Percentiles rank a stretch among this genome's conserved stretches.
phyloP scores from a whole-genome alignment of 192 early-diverging fungal genomes.

The Bifiguratus adelaidae region DNA sequence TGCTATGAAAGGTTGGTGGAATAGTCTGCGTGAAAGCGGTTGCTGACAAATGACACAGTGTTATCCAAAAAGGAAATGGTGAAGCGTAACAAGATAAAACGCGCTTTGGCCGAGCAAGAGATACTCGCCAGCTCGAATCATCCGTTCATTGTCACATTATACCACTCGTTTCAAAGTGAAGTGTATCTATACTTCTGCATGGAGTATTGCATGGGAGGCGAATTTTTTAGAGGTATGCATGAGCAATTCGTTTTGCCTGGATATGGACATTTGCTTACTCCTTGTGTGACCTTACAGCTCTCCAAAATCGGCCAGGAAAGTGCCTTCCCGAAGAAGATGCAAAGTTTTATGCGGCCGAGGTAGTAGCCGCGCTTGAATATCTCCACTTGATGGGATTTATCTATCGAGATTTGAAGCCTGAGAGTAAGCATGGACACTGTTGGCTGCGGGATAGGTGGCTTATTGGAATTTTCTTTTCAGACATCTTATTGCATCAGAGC shows the following conservation, averaged over 20 bases:
- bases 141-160: constrained; percentile 81
- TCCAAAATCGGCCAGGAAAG: constrained; percentile 84
- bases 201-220: constrained; percentile 86
- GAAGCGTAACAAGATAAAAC: constrained; percentile 95
- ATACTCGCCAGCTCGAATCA: constrained; percentile 72
- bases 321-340: constrained; percentile 84
- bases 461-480: constrained; percentile 13
- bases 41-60: constrained; percentile 15
- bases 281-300: constrained; percentile 22
- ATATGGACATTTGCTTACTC: background rate
- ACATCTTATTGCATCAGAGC: constrained; percentile 87
- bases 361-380: constrained; percentile 90
- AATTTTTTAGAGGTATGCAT: constrained; percentile 67
- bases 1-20: constrained; percentile 83
- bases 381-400: constrained; percentile 95
- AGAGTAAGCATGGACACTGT: constrained; percentile 53
- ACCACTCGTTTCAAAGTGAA: constrained; percentile 82
- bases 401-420: constrained; percentile 97
- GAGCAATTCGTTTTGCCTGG: background rate
- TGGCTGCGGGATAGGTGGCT: background rate
- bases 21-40: background rate
- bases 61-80: constrained; percentile 93
- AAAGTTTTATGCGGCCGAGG: constrained; percentile 96
- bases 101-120: constrained; percentile 91
- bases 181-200: constrained; percentile 79